phyloP scores from a whole-genome alignment of 345 rosid genomes.

The Gossypium raimondii region DNA sequence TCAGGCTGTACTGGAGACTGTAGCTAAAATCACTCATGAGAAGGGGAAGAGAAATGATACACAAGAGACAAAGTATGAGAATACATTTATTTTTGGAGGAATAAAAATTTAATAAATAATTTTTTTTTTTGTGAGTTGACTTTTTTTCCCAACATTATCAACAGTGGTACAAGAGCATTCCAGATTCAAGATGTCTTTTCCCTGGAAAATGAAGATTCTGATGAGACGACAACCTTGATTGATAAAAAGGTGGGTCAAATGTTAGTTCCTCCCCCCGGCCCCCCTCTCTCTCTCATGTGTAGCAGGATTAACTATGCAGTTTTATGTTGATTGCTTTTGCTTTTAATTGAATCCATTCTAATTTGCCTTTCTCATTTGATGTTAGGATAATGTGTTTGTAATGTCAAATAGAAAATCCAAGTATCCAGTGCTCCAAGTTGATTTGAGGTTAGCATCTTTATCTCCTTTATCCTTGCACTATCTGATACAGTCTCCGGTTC shows the following conservation, averaged over 20 bases:
- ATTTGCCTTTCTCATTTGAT: slow-evolving; percentile 16
- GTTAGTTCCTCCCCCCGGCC: neutral
- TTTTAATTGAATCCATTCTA: slow-evolving; percentile 5
- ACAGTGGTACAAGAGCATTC: slow-evolving; percentile 74
- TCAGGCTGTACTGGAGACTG: slow-evolving; percentile 93
- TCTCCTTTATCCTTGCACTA: neutral
- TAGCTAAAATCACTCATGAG: slow-evolving; percentile 89
- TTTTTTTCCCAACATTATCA: neutral
- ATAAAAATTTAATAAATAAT: neutral
- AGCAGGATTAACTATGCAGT: neutral
- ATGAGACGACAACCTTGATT: slow-evolving; percentile 76
- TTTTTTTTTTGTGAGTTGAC: neutral
- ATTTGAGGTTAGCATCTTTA: slow-evolving; percentile 62
- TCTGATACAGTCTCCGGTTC: neutral
- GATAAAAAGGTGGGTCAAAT: slow-evolving; percentile 70
- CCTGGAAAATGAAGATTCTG: slow-evolving; percentile 89
- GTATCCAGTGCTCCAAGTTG: slow-evolving; percentile 97
- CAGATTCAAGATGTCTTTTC: slow-evolving; percentile 93
- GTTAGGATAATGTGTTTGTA: slow-evolving; percentile 89
- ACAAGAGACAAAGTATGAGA: slow-evolving; percentile 57
- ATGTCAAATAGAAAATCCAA: slow-evolving; percentile 99
- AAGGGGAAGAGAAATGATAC: slow-evolving; percentile 81
- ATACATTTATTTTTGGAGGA: slow-evolving; percentile 7
- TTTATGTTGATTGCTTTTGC: neutral
- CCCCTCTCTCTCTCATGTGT: neutral